phyloP scores from a whole-genome alignment of 2,329 filamentous ascomycete species.

The Colletotrichum spaethianum region DNA sequence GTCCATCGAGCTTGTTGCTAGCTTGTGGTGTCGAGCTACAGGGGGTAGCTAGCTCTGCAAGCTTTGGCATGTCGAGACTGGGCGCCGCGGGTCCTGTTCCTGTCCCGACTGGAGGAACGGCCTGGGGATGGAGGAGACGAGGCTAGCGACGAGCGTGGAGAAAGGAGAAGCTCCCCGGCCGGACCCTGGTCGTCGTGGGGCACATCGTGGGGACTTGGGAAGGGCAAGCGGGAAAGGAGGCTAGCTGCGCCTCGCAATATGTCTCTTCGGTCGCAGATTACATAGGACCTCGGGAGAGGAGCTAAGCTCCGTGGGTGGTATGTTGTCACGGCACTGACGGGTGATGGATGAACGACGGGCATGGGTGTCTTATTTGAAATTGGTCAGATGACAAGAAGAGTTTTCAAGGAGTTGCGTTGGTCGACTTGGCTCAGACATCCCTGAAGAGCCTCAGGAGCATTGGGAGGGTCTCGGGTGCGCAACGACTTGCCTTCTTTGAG shows the following conservation, averaged over 20 bases:
- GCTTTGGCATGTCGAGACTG: not conserved
- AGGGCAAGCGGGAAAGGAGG: conserved; percentile 3
- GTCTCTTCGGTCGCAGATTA: not conserved
- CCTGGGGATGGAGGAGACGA: not conserved
- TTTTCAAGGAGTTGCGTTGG: conserved; percentile 9
- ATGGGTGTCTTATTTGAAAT: conserved; percentile 33
- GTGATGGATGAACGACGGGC: not conserved
- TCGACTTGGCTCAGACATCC: conserved; percentile 27
- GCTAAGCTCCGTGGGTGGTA: conserved; percentile 9
- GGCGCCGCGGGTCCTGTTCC: conserved; percentile 11
- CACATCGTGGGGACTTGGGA: conserved; percentile 9
- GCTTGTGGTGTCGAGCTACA: not conserved
- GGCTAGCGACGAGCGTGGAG: conserved; percentile 9
- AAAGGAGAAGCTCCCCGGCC: conserved; percentile 25
- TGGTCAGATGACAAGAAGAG: conserved; percentile 28
- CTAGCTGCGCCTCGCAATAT: conserved; percentile 19
- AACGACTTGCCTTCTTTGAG: not conserved
- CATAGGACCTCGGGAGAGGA: not conserved
- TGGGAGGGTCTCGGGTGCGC: not conserved
- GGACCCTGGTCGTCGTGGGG: conserved; percentile 22
- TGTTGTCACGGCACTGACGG: not conserved
- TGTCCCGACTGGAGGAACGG: conserved; percentile 12
- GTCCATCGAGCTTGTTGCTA: not conserved
- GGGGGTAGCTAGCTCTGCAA: not conserved
- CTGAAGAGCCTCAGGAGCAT: conserved; percentile 10